These are phyloP conservation scores for Colletotrichum gloeosporioides DNA, from an alignment of 2,329 filamentous ascomycete species.

Conservation along the genomic window DNA sequence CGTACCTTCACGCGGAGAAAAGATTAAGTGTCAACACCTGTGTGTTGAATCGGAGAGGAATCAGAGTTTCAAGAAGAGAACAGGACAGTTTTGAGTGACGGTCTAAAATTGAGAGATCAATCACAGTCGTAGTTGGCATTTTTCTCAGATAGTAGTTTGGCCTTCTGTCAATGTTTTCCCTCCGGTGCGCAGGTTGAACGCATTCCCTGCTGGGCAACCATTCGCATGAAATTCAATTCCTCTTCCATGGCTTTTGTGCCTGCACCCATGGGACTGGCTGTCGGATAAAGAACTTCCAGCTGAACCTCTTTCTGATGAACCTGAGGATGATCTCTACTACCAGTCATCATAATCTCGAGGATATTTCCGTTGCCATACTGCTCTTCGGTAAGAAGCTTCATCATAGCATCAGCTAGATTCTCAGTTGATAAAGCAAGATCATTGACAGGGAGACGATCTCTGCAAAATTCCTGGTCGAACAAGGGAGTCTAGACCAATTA, in stretches of 20 bases:
- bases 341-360: conserved; percentile 23
- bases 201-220: neutral
- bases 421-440: neutral
- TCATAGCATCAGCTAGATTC: conserved; percentile 10
- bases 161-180: neutral
- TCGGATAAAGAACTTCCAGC: neutral
- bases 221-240: neutral
- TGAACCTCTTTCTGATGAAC: conserved; percentile 21
- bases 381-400: conserved; percentile 9
- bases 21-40: neutral
- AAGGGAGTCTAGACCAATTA: neutral
- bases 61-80: neutral
- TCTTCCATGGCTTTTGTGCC: neutral
- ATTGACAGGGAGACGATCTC: neutral
- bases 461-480: neutral
- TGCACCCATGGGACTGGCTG: neutral
- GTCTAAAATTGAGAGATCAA: neutral
- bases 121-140: neutral
- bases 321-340: neutral
- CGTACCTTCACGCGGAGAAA: neutral
- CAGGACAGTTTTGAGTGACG: neutral
- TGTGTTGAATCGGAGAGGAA: neutral
- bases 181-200: neutral
- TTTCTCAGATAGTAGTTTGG: neutral
- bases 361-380: conserved; percentile 25